Evolutionary conservation across 2,329 filamentous ascomycete species (phyloP).

Genomic region (Ceratocystis destructans): DNA sequence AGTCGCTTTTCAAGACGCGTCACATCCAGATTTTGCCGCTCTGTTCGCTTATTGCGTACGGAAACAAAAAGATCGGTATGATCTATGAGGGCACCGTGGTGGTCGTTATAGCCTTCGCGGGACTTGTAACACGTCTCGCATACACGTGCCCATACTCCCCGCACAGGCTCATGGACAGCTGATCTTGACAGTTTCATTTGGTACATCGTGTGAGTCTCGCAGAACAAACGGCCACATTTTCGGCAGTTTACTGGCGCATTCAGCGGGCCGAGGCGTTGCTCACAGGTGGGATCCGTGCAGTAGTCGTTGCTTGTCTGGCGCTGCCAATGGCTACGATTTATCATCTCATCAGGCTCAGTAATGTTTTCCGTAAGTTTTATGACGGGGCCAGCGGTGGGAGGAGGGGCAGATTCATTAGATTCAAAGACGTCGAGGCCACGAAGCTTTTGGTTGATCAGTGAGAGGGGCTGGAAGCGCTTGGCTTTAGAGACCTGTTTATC

Average conservation of each 20-base stretch:
- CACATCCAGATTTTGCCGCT: conserved; percentile 75
- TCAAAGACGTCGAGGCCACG: conserved; percentile 89
- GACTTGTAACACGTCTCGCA: conserved; percentile 99
- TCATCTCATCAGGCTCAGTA: conserved; percentile 74
- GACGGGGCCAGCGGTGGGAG: conserved; percentile 28
- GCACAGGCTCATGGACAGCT: conserved; percentile 75
- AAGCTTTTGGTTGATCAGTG: conserved; percentile 83
- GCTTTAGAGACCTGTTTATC: conserved; percentile 88
- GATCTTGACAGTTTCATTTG: conserved; percentile 94
- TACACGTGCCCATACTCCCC: conserved; percentile 85
- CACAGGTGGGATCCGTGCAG: conserved; percentile 81
- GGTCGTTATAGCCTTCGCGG: conserved; percentile 86
- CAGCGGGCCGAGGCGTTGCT: conserved; percentile 60
- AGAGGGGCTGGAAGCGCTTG: conserved; percentile 82
- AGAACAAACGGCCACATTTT: conserved; percentile 85
- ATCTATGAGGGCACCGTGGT: conserved; percentile 56
- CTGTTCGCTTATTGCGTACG: conserved; percentile 62
- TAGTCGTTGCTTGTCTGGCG: conserved; percentile 55
- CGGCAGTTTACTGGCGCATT: conserved; percentile 86
- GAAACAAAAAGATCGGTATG: conserved; percentile 57
- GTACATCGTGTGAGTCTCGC: conserved; percentile 97
- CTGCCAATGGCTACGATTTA: conserved; percentile 85
- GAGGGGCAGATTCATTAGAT: conserved; percentile 57
- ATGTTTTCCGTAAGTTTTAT: conserved; percentile 29
- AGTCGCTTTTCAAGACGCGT: conserved; percentile 82